These are phyloP conservation scores for Hawksworthiomyces lignivorus DNA, from an alignment of 2,329 filamentous ascomycete genomes.

Conservation along the genomic window DNA sequence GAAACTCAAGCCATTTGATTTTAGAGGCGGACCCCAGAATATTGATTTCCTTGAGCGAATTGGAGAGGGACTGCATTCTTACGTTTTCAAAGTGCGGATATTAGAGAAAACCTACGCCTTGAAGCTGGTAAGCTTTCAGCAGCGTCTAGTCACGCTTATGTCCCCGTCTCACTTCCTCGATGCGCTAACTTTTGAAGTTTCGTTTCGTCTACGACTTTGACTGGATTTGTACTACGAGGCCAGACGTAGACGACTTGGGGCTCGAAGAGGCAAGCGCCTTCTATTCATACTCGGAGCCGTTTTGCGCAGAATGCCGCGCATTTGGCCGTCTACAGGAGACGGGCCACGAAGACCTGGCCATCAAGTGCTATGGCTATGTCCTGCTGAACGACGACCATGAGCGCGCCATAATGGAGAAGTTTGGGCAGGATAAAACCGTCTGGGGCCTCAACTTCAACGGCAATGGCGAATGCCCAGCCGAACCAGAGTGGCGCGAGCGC, in stretches of 20 bases:
- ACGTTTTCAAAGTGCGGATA: slow-evolving; percentile 16
- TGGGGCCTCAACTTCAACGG: slow-evolving; percentile 5
- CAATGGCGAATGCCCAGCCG: neutral
- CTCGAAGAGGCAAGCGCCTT: slow-evolving; percentile 5
- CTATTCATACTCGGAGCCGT: slow-evolving; percentile 18
- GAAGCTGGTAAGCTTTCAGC: slow-evolving; percentile 16
- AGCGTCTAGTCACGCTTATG: too few relatives aligned
- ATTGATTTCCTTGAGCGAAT: slow-evolving; percentile 17
- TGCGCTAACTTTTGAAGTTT: neutral
- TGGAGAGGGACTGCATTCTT: slow-evolving; percentile 13
- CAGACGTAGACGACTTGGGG: too few relatives aligned
- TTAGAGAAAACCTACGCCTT: slow-evolving; percentile 14
- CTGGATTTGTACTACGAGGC: too few relatives aligned
- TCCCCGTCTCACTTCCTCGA: too few relatives aligned
- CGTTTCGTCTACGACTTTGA: too few relatives aligned
- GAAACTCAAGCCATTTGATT: slow-evolving; percentile 1
- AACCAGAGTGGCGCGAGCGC: slow-evolving; percentile 6
- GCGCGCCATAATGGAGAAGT: slow-evolving; percentile 1
- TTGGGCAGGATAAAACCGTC: neutral
- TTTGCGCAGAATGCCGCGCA: slow-evolving; percentile 20
- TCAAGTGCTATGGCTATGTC: slow-evolving; percentile 21
- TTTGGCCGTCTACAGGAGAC: slow-evolving; percentile 22
- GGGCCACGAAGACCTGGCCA: slow-evolving; percentile 17
- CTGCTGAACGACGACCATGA: slow-evolving; percentile 18
- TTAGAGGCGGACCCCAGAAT: slow-evolving; percentile 12